These are phyloP conservation scores for Furcasterigmium sp. DNA, from an alignment of 2,329 filamentous ascomycete genomes.

Conservation along the genomic window DNA sequence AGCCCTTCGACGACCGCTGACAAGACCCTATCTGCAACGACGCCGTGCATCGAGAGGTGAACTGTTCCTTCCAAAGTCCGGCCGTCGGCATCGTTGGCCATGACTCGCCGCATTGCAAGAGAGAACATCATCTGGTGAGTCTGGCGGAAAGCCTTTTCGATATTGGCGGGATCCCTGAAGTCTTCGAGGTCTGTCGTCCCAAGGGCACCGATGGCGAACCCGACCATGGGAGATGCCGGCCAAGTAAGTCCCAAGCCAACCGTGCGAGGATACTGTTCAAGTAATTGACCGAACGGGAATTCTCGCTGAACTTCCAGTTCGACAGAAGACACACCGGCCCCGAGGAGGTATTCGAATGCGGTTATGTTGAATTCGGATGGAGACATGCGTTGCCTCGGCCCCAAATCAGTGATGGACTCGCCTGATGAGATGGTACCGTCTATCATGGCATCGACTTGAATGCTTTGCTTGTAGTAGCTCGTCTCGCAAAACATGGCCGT, in stretches of 20 bases:
- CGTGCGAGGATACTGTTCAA: conserved; percentile 20
- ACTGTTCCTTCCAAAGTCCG: not conserved
- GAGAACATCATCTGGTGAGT: conserved; percentile 27
- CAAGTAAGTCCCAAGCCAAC: conserved; percentile 1
- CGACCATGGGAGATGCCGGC: conserved; percentile 26
- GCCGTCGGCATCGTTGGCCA: not conserved
- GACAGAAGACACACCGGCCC: conserved; percentile 15
- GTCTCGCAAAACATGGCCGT: conserved; percentile 37
- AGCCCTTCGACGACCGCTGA: conserved; percentile 22
- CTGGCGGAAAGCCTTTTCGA: conserved; percentile 11
- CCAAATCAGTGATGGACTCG: conserved; percentile 2
- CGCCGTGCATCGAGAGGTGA: conserved; percentile 15
- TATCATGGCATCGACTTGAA: too few species aligned
- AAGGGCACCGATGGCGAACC: conserved; percentile 20
- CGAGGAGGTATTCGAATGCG: conserved; percentile 26
- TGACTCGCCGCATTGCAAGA: conserved; percentile 9
- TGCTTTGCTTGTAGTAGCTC: conserved; percentile 38
- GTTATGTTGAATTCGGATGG: conserved; percentile 26
- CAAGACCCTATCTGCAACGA: conserved; percentile 25
- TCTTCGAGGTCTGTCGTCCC: conserved; percentile 5
- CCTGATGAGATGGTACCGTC: conserved; percentile 9
- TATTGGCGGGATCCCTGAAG: not conserved
- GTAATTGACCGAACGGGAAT: conserved; percentile 11
- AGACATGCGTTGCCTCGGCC: too few species aligned
- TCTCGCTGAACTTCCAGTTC: conserved; percentile 11